phyloP scores from a whole-genome alignment of 805 yeast species.

The Suhomyces vadensis region DNA sequence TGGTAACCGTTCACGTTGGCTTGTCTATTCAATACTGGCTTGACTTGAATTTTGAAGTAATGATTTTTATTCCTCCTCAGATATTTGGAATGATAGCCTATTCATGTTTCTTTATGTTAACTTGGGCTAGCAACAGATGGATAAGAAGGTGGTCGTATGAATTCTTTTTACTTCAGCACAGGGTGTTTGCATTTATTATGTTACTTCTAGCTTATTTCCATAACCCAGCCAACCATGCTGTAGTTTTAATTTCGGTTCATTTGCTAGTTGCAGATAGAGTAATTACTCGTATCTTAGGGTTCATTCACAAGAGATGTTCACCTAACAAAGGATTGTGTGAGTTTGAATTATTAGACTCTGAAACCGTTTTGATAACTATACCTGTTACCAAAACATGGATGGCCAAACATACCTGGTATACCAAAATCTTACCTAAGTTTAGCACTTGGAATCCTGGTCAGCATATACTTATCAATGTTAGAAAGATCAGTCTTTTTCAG shows the following conservation, averaged over 20 bases:
- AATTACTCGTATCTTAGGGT: slow-evolving; percentile 25
- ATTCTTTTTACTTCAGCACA: slow-evolving; percentile 45
- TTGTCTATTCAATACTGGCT: slow-evolving; percentile 42
- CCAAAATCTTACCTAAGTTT: slow-evolving; percentile 32
- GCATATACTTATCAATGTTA: slow-evolving; percentile 44
- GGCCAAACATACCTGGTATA: slow-evolving; percentile 27
- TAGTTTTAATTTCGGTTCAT: slow-evolving; percentile 44
- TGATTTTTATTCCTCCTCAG: slow-evolving; percentile 50
- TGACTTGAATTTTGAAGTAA: slow-evolving; percentile 34
- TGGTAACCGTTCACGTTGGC: slow-evolving; percentile 38
- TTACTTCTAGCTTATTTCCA: slow-evolving; percentile 45
- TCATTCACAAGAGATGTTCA: slow-evolving; percentile 33
- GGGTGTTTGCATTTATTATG: slow-evolving; percentile 43
- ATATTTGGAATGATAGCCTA: slow-evolving; percentile 51
- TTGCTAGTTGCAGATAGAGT: slow-evolving; percentile 44
- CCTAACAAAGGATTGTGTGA: slow-evolving; percentile 42
- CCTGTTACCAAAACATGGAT: slow-evolving; percentile 27
- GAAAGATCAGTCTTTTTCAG: slow-evolving; percentile 38
- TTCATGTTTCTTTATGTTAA: slow-evolving; percentile 35
- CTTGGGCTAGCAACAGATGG: slow-evolving; percentile 35
- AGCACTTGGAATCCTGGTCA: slow-evolving; percentile 51
- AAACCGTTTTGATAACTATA: slow-evolving; percentile 40
- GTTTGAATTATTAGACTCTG: slow-evolving; percentile 42
- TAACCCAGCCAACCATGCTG: slow-evolving; percentile 33
- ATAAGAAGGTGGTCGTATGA: slow-evolving; percentile 44